A percentile compares a stretch with the other conserved stretches of the same genome.
Conservation (phyloP, 169 alveolate species). For the Fabrea salina region DNA sequence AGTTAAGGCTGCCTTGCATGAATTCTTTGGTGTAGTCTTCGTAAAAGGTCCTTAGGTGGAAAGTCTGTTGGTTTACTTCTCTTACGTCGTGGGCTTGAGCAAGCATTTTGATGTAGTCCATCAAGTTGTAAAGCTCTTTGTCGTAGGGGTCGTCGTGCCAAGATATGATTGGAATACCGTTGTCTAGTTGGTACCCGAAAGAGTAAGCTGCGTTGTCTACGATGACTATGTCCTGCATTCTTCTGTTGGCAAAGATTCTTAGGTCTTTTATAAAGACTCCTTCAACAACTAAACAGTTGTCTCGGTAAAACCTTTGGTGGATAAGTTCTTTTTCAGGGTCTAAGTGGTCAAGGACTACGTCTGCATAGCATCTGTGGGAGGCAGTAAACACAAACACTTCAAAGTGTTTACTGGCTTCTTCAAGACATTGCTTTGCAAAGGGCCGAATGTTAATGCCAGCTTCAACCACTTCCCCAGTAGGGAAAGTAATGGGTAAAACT, state of each 20-base stretch:
- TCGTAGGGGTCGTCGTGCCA: slow-evolving; percentile 77
- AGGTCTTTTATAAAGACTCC: slow-evolving; percentile 74
- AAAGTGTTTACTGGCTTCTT: slow-evolving; percentile 59
- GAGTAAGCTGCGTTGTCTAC: slow-evolving; percentile 82
- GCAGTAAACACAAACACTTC: slow-evolving; percentile 81
- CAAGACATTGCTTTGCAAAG: slow-evolving; percentile 63
- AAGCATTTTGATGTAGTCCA: slow-evolving; percentile 45
- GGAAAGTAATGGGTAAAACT: neutral
- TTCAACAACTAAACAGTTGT: slow-evolving; percentile 51
- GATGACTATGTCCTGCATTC: slow-evolving; percentile 59
- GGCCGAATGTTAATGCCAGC: slow-evolving; percentile 69
- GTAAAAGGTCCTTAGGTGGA: no score
- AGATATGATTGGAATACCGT: slow-evolving; percentile 80
- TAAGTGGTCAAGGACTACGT: slow-evolving; percentile 63
- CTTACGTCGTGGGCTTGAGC: slow-evolving; percentile 68
- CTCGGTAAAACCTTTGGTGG: slow-evolving; percentile 58
- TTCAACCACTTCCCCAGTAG: slow-evolving; percentile 28
- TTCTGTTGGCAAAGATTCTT: slow-evolving; percentile 69
- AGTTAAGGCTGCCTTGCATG: no score
- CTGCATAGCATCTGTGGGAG: slow-evolving; percentile 74
- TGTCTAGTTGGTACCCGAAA: slow-evolving; percentile 70
- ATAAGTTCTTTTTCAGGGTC: slow-evolving; percentile 56
- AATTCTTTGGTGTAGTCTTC: no score
- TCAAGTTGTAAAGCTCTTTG: slow-evolving; percentile 62
- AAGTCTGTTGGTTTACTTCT: slow-evolving; percentile 44